Evolutionary conservation across 306 rosid genomes (phyloP), one percentile per base, ranked within the genome.

Genomic region (Datisca glomerata): DNA sequence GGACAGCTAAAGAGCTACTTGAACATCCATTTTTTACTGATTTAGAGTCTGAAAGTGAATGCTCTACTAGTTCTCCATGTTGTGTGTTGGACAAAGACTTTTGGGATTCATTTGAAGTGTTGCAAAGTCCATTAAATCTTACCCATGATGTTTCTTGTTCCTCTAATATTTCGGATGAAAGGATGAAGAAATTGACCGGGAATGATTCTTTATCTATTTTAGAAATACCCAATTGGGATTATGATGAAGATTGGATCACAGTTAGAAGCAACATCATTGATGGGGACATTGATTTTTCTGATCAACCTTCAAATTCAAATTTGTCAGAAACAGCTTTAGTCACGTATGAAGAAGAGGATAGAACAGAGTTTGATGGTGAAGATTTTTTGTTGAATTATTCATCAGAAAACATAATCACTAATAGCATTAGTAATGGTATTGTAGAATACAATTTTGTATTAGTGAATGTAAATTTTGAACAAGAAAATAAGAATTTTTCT

Each of bases 61-160:
- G 21, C 8, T 50, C n/a, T 5, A 19, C 9, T 60, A 49, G 44
- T 45, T 73, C 81, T 59, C 78, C 82, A 4, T 62, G 19, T 17
- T 64, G 74, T 43, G 82, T 74, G 29, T 55, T 70, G 67, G 78
- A 69, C 19, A 59, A 57, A n/a, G 54, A 52, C 7, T 41, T 42
- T 35, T 74, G 75, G 75, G 66, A 64, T 52, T 60, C 80, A 19
- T 24, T 55, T 23, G 68, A 55, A 37, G 67, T 27, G 8, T 32
- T 9, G 18, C 42, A 49, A 18, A 31, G 23, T 45, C 72, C 51
- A 19, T 29, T 8, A 24, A 51, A 53, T 28, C 36, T 12, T 8
- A 42, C 27, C 20, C 20, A 51, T 17, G 56, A 53, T 48, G 50
- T 44, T 51, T 22, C 38, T 37, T n/a, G n/a, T n/a, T 32, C 15